These are phyloP conservation scores for Trametes cinnabarina DNA, from an alignment of 768 basidiomycete genomes.

Conservation along the genomic window DNA sequence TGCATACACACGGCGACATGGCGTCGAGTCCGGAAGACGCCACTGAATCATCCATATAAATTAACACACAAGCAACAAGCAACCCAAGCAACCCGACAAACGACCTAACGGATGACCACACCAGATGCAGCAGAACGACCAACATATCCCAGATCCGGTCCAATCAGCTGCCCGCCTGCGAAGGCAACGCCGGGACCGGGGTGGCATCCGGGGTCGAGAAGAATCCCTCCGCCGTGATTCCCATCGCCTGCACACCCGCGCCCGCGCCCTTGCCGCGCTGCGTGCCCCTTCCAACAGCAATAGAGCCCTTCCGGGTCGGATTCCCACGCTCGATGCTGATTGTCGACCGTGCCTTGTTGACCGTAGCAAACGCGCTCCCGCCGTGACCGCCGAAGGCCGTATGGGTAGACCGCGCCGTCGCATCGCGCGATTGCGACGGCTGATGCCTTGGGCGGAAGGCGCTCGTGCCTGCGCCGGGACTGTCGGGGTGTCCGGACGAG, in stretches of 20 bases:
- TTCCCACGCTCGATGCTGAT: slow-evolving; percentile 59
- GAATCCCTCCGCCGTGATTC: slow-evolving; percentile 77
- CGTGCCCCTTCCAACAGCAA: slow-evolving; percentile 62
- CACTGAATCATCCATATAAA: not conserved
- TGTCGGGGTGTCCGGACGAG: not conserved
- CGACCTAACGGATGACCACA: not conserved
- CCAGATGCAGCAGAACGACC: not conserved
- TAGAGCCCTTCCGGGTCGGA: slow-evolving; percentile 50
- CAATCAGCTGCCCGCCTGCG: slow-evolving; percentile 13
- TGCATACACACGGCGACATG: too few relatives aligned
- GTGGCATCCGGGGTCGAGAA: slow-evolving; percentile 55
- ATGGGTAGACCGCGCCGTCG: slow-evolving; percentile 35
- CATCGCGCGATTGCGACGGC: slow-evolving; percentile 24
- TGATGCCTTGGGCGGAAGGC: slow-evolving; percentile 14
- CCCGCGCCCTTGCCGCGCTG: slow-evolving; percentile 60
- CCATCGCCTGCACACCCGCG: slow-evolving; percentile 71
- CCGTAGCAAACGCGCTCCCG: slow-evolving; percentile 31
- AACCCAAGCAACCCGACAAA: not conserved
- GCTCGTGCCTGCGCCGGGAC: slow-evolving; percentile 3
- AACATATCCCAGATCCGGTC: not conserved
- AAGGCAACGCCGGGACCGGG: slow-evolving; percentile 27
- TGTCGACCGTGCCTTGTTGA: slow-evolving; percentile 51
- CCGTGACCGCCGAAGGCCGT: slow-evolving; percentile 30
- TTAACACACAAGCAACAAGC: not conserved
- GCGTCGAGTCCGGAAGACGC: too few relatives aligned